Conservation (phyloP, 176 grass and related monocot genomes). For the Carex littledalei region DNA sequence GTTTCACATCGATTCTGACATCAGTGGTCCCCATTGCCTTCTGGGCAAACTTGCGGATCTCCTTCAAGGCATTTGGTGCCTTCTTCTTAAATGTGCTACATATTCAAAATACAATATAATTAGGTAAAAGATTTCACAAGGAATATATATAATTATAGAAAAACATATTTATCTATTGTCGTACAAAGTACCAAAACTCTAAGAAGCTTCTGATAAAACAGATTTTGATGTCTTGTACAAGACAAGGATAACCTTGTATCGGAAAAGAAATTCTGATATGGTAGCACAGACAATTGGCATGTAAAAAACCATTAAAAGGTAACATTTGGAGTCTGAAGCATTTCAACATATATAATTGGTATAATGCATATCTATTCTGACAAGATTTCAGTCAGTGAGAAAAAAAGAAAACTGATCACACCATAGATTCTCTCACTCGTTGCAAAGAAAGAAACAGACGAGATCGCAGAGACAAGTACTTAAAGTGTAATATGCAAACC, state of each 20-base stretch:
- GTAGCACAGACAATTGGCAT: not conserved
- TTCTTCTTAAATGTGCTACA: conserved; percentile 93
- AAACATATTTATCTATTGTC: not conserved
- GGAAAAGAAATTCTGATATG: not conserved
- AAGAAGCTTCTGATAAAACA: not conserved
- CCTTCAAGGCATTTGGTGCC: conserved; percentile 85
- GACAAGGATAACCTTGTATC: not conserved
- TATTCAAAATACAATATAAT: not conserved
- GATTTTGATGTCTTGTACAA: not conserved
- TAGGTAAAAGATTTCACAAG: not conserved
- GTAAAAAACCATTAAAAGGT: not conserved
- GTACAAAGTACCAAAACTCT: not conserved
- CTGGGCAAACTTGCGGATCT: conserved; percentile 85
- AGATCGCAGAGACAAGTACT: not conserved
- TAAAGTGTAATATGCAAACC: not conserved
- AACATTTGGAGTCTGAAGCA: not conserved
- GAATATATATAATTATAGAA: not conserved
- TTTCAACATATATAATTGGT: not conserved
- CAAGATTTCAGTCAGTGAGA: not conserved
- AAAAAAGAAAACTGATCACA: not conserved
- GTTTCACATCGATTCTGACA: conserved; percentile 68
- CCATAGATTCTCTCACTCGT: not conserved
- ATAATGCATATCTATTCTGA: not conserved
- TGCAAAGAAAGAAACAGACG: not conserved
- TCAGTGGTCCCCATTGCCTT: conserved; percentile 88